A percentile compares a stretch with the other conserved stretches of the same genome.
phyloP scores from a whole-genome alignment of 768 basidiomycete genomes.

The Roridomyces roridus region DNA sequence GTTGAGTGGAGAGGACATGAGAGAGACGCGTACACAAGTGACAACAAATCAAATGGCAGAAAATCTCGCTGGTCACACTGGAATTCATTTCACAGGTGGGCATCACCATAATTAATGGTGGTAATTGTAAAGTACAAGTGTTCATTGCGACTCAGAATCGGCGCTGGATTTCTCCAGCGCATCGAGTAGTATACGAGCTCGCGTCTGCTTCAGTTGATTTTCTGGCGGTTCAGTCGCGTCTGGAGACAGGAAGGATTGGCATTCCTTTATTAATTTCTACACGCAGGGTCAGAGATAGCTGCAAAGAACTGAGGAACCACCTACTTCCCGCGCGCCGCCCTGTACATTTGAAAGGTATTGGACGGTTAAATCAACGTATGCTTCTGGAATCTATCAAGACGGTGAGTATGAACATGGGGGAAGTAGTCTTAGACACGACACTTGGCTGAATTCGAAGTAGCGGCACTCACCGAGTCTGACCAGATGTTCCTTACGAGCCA shows the following conservation, averaged over 20 bases:
- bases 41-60: too few species aligned
- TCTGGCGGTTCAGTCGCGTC: not conserved
- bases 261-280: conserved; percentile 15
- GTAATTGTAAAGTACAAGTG: too few species aligned
- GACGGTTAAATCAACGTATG: conserved; percentile 48
- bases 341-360: conserved; percentile 53
- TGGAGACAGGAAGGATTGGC: conserved; percentile 2
- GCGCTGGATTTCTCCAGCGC: conserved; percentile 6
- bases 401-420: too few species aligned
- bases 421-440: too few species aligned
- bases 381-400: conserved; percentile 54
- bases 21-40: conserved; percentile 6
- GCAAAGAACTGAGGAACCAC: conserved; percentile 6
- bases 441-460: too few species aligned
- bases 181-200: conserved; percentile 17
- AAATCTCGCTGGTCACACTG: too few species aligned
- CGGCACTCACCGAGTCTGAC: conserved; percentile 47
- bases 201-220: not conserved
- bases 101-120: too few species aligned
- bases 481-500: conserved; percentile 75
- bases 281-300: not conserved
- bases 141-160: too few species aligned
- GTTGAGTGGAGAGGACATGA: conserved; percentile 72
- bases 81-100: too few species aligned
- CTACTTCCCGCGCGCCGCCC: conserved; percentile 53